Percentiles rank a stretch among this genome's conserved stretches.
These are phyloP conservation scores for Pinus tabuliformis DNA, from an alignment of 75 land plant genomes.

Conservation along the genomic window DNA sequence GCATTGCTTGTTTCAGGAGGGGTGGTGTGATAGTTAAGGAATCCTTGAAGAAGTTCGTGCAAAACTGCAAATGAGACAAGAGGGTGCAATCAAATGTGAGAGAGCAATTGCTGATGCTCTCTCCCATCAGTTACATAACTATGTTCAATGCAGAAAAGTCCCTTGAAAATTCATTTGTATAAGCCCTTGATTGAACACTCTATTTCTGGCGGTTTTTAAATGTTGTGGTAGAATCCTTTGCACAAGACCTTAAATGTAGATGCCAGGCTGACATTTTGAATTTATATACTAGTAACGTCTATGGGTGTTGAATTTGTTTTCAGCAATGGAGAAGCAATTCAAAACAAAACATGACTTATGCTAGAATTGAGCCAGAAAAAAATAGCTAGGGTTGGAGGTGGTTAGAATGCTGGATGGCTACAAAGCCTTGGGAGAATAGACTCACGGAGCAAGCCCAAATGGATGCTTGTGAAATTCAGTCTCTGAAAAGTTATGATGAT, in stretches of 20 bases:
- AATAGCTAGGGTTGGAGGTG: slow-evolving; percentile 91
- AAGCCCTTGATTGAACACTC: neutral
- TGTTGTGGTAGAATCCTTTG: neutral
- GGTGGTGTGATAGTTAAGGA: slow-evolving; percentile 79
- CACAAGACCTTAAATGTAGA: neutral
- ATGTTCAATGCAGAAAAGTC: neutral
- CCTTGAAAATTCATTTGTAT: neutral
- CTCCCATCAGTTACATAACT: slow-evolving; percentile 56
- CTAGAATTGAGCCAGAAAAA: slow-evolving; percentile 52
- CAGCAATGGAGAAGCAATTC: slow-evolving; percentile 39
- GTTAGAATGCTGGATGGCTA: slow-evolving; percentile 94
- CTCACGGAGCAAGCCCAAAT: slow-evolving; percentile 31
- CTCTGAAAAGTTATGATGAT: slow-evolving; percentile 22
- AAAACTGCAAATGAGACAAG: slow-evolving; percentile 69
- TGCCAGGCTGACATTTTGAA: neutral
- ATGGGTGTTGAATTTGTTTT: neutral
- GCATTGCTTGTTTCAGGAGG: slow-evolving; percentile 34
- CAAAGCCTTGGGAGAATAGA: slow-evolving; percentile 89
- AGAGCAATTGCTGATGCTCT: slow-evolving; percentile 74
- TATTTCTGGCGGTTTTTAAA: too few species aligned
- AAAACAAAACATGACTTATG: neutral
- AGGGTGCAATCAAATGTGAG: slow-evolving; percentile 80
- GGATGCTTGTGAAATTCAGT: slow-evolving; percentile 21
- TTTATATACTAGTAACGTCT: neutral
- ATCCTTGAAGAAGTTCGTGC: slow-evolving; percentile 59